Evolutionary conservation across 495 filamentous ascomycete species (phyloP).

Genomic region (Xylaria grammica): DNA sequence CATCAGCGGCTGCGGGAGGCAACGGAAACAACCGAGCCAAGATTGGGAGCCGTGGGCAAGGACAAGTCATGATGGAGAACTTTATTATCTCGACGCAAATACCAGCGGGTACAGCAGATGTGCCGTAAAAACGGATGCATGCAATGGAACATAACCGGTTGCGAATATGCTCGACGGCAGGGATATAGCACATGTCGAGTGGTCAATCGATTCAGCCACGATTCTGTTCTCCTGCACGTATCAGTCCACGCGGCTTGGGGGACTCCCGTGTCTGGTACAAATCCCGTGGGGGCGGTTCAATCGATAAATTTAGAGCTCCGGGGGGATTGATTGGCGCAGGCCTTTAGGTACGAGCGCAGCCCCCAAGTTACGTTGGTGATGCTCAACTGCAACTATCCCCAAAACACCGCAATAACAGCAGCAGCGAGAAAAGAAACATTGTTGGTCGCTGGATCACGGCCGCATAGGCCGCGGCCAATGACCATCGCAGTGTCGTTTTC

Average conservation of each 20-base stretch:
- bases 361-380: slow-evolving; percentile 16
- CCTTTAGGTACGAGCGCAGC: no score
- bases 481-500: background rate
- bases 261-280: slow-evolving; percentile 11
- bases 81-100: slow-evolving; percentile 82
- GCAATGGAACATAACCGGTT: slow-evolving; percentile 13
- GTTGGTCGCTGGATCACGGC: background rate
- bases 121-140: slow-evolving; percentile 26
- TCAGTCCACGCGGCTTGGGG: slow-evolving; percentile 20
- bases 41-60: slow-evolving; percentile 44
- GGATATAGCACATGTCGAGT: slow-evolving; percentile 3
- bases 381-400: slow-evolving; percentile 8
- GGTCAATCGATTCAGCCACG: slow-evolving; percentile 7
- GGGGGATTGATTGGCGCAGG: slow-evolving; percentile 13
- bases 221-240: slow-evolving; percentile 4
- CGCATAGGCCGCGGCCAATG: slow-evolving; percentile 15
- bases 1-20: slow-evolving; percentile 25
- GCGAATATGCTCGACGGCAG: slow-evolving; percentile 3
- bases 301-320: slow-evolving; percentile 21
- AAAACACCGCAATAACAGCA: background rate
- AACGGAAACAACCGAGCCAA: slow-evolving; percentile 38
- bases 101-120: slow-evolving; percentile 44
- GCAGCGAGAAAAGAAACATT: background rate
- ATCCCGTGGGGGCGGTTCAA: slow-evolving; percentile 22
- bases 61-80: slow-evolving; percentile 88